Base-by-base conservation (phyloP, 306 rosid species). In the Cyamopsis tetragonoloba region DNA sequence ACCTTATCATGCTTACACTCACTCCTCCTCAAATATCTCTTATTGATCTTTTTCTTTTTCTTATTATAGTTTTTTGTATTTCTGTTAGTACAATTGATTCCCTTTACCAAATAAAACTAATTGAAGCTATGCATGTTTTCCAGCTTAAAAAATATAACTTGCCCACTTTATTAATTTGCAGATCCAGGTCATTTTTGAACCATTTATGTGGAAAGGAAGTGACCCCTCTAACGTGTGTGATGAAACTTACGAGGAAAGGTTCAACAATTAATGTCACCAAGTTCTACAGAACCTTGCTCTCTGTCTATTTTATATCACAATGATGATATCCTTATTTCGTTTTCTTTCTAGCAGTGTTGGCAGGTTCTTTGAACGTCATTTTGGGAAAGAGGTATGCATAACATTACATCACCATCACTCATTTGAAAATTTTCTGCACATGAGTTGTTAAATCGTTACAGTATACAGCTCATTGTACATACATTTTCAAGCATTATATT, bases 351-450 rank as follows among this genome's bases (percentile, higher is more conserved):
- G 72, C 85, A 92, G 98, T 68, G 98, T 83, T 31, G 78, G 96
- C 28, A 80, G 86, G 10, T 92, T 92, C 86, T 92, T 89, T 79
- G 79, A 86, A 68, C 96, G 96, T 58, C 98, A 92, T 82, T 92
- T 92, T 84, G 98, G 96, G 55, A 78, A 81, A 83, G 98, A 92
- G 96, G 98, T 92, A 84, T 8, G 22, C 8, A 48, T 59, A 47
- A 64, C 50, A 42, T 28, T 56, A 47, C 44, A n/a, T 35, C 49
- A 43, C 44, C 23, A 0, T 77, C 62, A 56, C 43, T 51, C 19
- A 2, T 49, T 62, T 28, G 46, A 7, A 44, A 32, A 56, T 23
- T 77, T 66, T 74, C 61, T 55, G 4, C 20, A 28, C 23, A 61
- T 62, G 58, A 49, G 35, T 66, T 64, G 64, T 41, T 74, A 35